Evolutionary conservation across 768 basidiomycete species (phyloP).

Genomic region (Zangia roseola): DNA sequence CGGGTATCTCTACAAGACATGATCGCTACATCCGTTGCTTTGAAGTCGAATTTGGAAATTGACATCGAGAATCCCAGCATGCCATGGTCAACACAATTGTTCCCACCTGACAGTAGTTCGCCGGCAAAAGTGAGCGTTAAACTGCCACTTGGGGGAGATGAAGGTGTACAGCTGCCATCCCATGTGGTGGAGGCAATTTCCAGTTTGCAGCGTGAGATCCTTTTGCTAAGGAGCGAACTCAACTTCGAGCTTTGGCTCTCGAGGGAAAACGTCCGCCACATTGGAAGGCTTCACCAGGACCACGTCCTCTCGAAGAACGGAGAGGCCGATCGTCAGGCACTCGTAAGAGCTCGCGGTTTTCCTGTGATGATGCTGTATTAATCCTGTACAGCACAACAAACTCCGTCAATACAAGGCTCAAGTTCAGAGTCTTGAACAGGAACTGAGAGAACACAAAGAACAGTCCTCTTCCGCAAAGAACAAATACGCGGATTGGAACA

Average conservation of each 20-base stretch:
- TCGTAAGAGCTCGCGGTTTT: slow-evolving; percentile 47
- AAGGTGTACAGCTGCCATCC: slow-evolving; percentile 34
- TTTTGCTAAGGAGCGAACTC: slow-evolving; percentile 75
- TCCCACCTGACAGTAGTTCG: slow-evolving; percentile 34
- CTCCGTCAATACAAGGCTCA: slow-evolving; percentile 72
- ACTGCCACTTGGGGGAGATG: slow-evolving; percentile 9
- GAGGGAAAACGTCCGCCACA: slow-evolving; percentile 77
- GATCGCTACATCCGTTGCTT: slow-evolving; percentile 66
- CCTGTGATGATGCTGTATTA: slow-evolving; percentile 2
- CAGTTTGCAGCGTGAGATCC: slow-evolving; percentile 69
- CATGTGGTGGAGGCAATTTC: slow-evolving; percentile 67
- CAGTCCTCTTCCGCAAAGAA: slow-evolving; percentile 72
- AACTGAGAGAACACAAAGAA: slow-evolving; percentile 70
- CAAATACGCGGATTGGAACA: slow-evolving; percentile 83
- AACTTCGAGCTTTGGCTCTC: slow-evolving; percentile 86
- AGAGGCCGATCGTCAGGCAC: slow-evolving; percentile 77
- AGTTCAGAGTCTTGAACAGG: slow-evolving; percentile 63
- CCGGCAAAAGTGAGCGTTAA: slow-evolving; percentile 20
- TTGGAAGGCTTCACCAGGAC: slow-evolving; percentile 76
- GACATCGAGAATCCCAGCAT: slow-evolving; percentile 53
- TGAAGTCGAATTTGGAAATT: slow-evolving; percentile 69
- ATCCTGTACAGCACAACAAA: slow-evolving; percentile 65
- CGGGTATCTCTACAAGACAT: slow-evolving; percentile 73
- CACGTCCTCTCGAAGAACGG: slow-evolving; percentile 69
- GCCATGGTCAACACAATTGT: slow-evolving; percentile 50